phyloP scores from a whole-genome alignment of 352 stramenopile species.

The Phytophthora agathidicida region DNA sequence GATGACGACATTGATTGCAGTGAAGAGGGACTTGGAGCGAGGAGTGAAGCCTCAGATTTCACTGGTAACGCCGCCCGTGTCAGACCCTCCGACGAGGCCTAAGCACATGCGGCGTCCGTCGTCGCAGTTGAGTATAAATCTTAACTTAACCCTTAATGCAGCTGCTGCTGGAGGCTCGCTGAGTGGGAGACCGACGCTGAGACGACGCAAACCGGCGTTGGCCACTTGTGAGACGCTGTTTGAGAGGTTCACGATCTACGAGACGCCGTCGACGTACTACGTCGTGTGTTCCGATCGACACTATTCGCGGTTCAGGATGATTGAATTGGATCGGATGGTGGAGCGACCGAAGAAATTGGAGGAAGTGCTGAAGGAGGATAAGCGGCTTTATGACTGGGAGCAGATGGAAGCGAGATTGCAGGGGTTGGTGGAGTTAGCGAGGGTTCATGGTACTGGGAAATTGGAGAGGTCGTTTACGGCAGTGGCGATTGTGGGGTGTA shows the following conservation, averaged over 20 bases:
- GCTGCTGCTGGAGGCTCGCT: slow-evolving; percentile 11
- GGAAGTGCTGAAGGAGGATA: slow-evolving; percentile 72
- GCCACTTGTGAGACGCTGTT: slow-evolving; percentile 68
- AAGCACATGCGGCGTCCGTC: slow-evolving; percentile 42
- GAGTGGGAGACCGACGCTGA: slow-evolving; percentile 45
- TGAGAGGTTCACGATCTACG: slow-evolving; percentile 87
- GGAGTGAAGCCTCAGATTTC: slow-evolving; percentile 66
- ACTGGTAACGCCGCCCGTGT: slow-evolving; percentile 64
- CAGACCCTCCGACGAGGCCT: slow-evolving; percentile 31
- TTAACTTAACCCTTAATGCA: slow-evolving; percentile 31
- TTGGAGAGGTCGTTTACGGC: slow-evolving; percentile 86
- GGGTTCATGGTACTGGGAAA: slow-evolving; percentile 39
- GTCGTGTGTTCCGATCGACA: slow-evolving; percentile 87
- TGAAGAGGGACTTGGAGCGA: slow-evolving; percentile 78
- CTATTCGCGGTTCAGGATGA: slow-evolving; percentile 80
- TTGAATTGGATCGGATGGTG: slow-evolving; percentile 74
- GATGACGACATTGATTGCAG: slow-evolving; percentile 80
- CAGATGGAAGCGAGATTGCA: slow-evolving; percentile 85
- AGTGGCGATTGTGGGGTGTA: slow-evolving; percentile 97
- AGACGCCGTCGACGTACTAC: slow-evolving; percentile 74
- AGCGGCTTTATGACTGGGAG: slow-evolving; percentile 72
- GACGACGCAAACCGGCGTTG: slow-evolving; percentile 70
- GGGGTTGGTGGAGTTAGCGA: slow-evolving; percentile 54
- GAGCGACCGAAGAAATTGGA: slow-evolving; percentile 59
- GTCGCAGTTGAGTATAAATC: slow-evolving; percentile 34